phyloP scores from a whole-genome alignment of 1,139 yeast genomes.

The Martiniozyma asiatica region DNA sequence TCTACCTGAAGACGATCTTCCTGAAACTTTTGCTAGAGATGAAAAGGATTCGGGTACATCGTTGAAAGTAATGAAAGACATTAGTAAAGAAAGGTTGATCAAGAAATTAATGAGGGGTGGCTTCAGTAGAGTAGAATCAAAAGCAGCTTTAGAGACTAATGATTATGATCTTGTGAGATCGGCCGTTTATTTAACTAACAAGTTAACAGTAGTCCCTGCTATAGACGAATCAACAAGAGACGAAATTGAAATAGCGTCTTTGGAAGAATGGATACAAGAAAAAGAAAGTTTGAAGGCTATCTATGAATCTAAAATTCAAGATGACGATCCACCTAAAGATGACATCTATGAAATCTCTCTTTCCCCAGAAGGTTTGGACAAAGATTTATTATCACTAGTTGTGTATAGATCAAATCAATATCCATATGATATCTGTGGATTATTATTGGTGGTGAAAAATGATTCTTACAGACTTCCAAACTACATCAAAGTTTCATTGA shows the following conservation, averaged over 20 bases:
- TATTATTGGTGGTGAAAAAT: slow-evolving; percentile 41
- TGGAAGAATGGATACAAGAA: slow-evolving; percentile 61
- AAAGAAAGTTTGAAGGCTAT: slow-evolving; percentile 55
- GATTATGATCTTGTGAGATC: slow-evolving; percentile 39
- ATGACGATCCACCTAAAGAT: slow-evolving; percentile 17
- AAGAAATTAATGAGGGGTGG: slow-evolving; percentile 57
- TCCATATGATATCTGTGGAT: slow-evolving; percentile 52
- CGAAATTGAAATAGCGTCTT: slow-evolving; percentile 5
- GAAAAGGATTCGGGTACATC: slow-evolving; percentile 36
- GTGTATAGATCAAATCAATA: slow-evolving; percentile 41
- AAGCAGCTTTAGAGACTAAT: slow-evolving; percentile 32
- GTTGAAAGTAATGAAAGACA: slow-evolving; percentile 35
- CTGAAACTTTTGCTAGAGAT: slow-evolving; percentile 36
- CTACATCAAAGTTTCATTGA: slow-evolving; percentile 58
- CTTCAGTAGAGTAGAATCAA: slow-evolving; percentile 51
- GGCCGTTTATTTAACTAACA: slow-evolving; percentile 36
- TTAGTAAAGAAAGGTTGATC: slow-evolving; percentile 35
- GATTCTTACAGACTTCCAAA: slow-evolving; percentile 46
- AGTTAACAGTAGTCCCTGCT: slow-evolving; percentile 2
- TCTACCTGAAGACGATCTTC: slow-evolving; percentile 89
- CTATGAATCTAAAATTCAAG: slow-evolving; percentile 27
- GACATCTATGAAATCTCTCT: slow-evolving; percentile 25
- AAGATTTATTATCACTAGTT: slow-evolving; percentile 32
- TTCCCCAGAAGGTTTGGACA: slow-evolving; percentile 24
- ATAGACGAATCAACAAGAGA: not conserved